Base-by-base conservation (phyloP, 805 yeast species). In the Debaryomyces hansenii region DNA sequence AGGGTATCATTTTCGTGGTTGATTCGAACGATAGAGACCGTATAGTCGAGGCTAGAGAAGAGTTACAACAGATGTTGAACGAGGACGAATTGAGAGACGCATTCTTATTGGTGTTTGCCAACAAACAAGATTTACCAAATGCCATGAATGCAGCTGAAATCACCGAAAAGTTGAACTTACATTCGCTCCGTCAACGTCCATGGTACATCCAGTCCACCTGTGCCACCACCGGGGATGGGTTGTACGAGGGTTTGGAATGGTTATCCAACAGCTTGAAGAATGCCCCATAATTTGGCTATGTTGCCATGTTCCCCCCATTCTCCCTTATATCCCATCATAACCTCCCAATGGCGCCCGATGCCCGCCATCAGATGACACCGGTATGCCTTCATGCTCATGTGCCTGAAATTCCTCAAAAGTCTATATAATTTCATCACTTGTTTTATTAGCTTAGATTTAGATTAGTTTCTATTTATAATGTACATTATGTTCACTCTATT, bases 151-250 rank as follows among this genome's bases (percentile, higher is more conserved):
- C 98, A 58, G 96, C 97, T 57, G 98, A 92, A 79, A 88, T 92
- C 72, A 90, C 97, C 60, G 97, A 90, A 77, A 90, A 90, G 75
- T 83, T 92, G 65, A 97, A 97, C 56, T 85, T 92, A 68, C 97
- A 91, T 73, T 89, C 97, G 46, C 86, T 94, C 72, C 87, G 96
- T 80, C 96, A 91, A 79, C 89, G 98, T 78, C 96, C 96, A 65
- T 94, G 99, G 99, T 92, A 87, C 78, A 92, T 94, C 70, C 97
- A 92, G 79, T 90, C 99, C 59, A 89, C 98, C 55, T 91, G 98
- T 79, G 99, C 99, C 59, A 92, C 97, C 58, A 88, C 98, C 53
- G 99, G 98, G 78, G 97, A 91, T 71, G 98, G 98, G 80, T 80
- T 90, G 67, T 87, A 90, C 72, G 97, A 90, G 78, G 97, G 97